phyloP scores from a whole-genome alignment of 1,139 yeast genomes.

The Lipomyces yarrowii region DNA sequence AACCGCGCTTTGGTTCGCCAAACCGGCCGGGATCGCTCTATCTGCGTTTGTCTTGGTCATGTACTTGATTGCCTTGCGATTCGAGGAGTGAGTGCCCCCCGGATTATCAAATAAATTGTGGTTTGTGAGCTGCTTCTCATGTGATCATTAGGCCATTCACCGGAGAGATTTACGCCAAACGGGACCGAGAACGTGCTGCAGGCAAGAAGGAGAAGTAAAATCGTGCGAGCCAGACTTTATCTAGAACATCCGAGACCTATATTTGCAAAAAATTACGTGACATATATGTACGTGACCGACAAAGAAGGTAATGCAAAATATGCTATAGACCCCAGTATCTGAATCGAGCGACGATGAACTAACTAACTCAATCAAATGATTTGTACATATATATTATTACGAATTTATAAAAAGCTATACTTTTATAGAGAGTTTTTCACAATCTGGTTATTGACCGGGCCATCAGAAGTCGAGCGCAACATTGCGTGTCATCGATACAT shows the following conservation, averaged over 20 bases:
- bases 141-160: conserved; percentile 66
- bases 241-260: neutral
- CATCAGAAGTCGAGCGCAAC: too few species aligned
- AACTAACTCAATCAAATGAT: too few species aligned
- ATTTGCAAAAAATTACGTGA: neutral
- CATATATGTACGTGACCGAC: neutral
- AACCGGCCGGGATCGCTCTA: conserved; percentile 82
- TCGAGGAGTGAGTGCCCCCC: conserved; percentile 61
- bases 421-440: too few species aligned
- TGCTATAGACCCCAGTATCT: too few species aligned
- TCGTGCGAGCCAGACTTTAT: neutral
- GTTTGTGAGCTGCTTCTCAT: neutral
- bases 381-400: too few species aligned
- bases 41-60: conserved; percentile 72
- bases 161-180: conserved; percentile 75
- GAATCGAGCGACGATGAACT: too few species aligned
- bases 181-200: conserved; percentile 49
- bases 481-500: too few species aligned
- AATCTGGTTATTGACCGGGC: too few species aligned
- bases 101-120: too few species aligned
- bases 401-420: too few species aligned
- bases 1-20: conserved; percentile 80
- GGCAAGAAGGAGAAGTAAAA: conserved; percentile 36
- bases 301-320: neutral
- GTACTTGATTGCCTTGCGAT: conserved; percentile 79